phyloP scores from a whole-genome alignment of 2,329 filamentous ascomycete genomes.

The Aspergillus persii region DNA sequence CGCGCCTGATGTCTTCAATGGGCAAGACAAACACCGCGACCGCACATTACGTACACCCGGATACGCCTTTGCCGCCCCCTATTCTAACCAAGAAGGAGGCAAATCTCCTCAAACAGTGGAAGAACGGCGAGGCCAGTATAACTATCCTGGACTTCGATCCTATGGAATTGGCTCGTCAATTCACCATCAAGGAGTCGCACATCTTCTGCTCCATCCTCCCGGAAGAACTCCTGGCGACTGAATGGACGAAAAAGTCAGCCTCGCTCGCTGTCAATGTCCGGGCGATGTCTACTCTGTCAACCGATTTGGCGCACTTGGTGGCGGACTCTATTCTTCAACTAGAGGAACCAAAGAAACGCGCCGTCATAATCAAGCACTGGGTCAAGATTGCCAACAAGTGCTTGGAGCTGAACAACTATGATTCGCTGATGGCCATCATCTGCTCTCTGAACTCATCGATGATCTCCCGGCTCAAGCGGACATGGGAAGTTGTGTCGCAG shows the following conservation, averaged over 20 bases:
- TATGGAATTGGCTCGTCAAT: slow-evolving; percentile 83
- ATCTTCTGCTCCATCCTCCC: slow-evolving; percentile 91
- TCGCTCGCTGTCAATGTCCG: slow-evolving; percentile 83
- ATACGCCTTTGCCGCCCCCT: slow-evolving; percentile 68
- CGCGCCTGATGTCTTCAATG: slow-evolving; percentile 78
- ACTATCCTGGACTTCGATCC: slow-evolving; percentile 88
- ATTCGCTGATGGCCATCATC: slow-evolving; percentile 94
- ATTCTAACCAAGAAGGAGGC: slow-evolving; percentile 74
- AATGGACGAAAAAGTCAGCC: slow-evolving; percentile 88
- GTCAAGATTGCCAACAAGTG: slow-evolving; percentile 89
- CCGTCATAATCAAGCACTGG: slow-evolving; percentile 92
- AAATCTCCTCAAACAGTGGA: slow-evolving; percentile 69
- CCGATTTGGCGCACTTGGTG: slow-evolving; percentile 87
- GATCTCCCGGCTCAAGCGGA: slow-evolving; percentile 81
- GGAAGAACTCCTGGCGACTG: slow-evolving; percentile 84
- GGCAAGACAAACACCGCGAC: slow-evolving; percentile 81
- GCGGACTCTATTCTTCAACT: slow-evolving; percentile 86
- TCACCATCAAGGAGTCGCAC: slow-evolving; percentile 87
- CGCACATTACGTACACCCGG: slow-evolving; percentile 66
- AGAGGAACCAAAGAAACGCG: slow-evolving; percentile 89
- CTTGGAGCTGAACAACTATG: slow-evolving; percentile 89
- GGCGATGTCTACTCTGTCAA: slow-evolving; percentile 89
- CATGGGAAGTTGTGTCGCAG: slow-evolving; percentile 83
- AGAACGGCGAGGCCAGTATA: slow-evolving; percentile 65
- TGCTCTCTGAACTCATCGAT: slow-evolving; percentile 91